These are phyloP conservation scores for Aspergillus niger DNA, from an alignment of 2,329 filamentous ascomycete species.

Conservation along the genomic window DNA sequence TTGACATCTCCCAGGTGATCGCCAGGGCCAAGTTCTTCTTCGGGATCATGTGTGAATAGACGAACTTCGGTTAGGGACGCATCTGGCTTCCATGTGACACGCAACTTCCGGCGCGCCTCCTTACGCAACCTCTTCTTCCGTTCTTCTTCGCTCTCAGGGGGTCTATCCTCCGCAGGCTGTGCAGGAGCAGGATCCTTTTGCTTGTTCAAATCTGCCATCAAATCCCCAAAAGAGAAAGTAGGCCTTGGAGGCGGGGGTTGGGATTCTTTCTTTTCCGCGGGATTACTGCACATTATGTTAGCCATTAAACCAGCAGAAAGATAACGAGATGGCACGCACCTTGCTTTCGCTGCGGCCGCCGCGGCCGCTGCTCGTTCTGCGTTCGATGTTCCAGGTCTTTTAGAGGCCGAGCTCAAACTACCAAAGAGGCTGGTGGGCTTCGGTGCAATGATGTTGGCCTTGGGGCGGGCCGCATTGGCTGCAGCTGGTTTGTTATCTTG, in stretches of 20 bases:
- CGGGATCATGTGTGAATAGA: conserved; percentile 63
- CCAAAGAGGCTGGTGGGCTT: conserved; percentile 52
- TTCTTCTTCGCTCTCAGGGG: conserved; percentile 62
- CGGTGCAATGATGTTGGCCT: conserved; percentile 42
- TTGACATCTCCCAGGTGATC: conserved; percentile 62
- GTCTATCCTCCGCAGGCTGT: conserved; percentile 55
- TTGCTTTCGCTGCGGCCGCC: conserved; percentile 39
- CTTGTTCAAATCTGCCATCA: conserved; percentile 56
- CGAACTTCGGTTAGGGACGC: conserved; percentile 58
- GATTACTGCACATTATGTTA: conserved; percentile 29
- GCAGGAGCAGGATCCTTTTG: conserved; percentile 56
- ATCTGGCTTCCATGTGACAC: conserved; percentile 63
- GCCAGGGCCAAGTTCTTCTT: conserved; percentile 62
- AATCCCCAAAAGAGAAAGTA: conserved; percentile 52
- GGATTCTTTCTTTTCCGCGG: conserved; percentile 40
- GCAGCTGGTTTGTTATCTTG: conserved; percentile 37
- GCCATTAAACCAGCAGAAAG: conserved; percentile 6
- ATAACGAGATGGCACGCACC: conserved; percentile 27
- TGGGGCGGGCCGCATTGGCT: conserved; percentile 34
- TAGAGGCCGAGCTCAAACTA: conserved; percentile 51
- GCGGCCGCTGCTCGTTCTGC: conserved; percentile 50
- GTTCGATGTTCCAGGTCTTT: conserved; percentile 54
- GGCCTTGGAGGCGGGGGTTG: conserved; percentile 40
- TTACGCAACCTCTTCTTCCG: conserved; percentile 61
- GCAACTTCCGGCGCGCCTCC: conserved; percentile 61